phyloP scores from a whole-genome alignment of 2,329 filamentous ascomycete species.

The Helminthosporium solani region DNA sequence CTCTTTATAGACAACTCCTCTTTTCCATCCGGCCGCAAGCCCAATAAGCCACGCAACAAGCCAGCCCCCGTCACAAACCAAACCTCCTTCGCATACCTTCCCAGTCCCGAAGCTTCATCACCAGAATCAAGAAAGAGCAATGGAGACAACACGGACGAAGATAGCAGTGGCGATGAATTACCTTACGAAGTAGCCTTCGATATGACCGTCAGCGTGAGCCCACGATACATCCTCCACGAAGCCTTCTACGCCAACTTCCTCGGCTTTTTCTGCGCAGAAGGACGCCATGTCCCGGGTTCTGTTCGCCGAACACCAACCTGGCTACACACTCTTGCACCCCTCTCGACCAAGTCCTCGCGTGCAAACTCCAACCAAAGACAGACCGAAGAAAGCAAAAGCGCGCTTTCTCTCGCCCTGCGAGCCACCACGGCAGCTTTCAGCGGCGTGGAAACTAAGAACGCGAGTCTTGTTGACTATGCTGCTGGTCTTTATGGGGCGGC shows the following conservation, averaged over 20 bases:
- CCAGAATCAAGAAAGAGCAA: not conserved
- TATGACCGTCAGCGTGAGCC: constrained; percentile 4
- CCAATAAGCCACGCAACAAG: constrained; percentile 6
- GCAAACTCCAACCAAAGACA: not conserved
- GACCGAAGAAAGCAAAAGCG: constrained; percentile 7
- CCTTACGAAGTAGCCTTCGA: constrained; percentile 8
- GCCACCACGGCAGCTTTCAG: constrained; percentile 21
- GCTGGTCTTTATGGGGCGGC: constrained; percentile 19
- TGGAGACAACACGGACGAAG: not conserved
- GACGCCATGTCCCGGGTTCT: constrained; percentile 10
- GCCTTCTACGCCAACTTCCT: constrained; percentile 21
- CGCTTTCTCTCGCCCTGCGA: constrained; percentile 15
- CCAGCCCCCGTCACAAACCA: not conserved
- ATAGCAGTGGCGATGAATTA: not conserved
- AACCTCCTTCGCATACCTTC: not conserved
- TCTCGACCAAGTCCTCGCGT: constrained; percentile 8
- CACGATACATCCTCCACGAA: constrained; percentile 14
- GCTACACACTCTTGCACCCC: constrained; percentile 17
- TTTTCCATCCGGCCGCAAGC: constrained; percentile 9
- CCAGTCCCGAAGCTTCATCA: not conserved
- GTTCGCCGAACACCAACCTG: constrained; percentile 13
- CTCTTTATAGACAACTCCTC: constrained; percentile 9
- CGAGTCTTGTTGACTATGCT: constrained; percentile 13
- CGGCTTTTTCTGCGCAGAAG: constrained; percentile 18
- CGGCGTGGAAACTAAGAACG: constrained; percentile 14